Evolutionary conservation across 2,329 filamentous ascomycete genomes (phyloP).

Genomic region (Aspergillus cejpii): DNA sequence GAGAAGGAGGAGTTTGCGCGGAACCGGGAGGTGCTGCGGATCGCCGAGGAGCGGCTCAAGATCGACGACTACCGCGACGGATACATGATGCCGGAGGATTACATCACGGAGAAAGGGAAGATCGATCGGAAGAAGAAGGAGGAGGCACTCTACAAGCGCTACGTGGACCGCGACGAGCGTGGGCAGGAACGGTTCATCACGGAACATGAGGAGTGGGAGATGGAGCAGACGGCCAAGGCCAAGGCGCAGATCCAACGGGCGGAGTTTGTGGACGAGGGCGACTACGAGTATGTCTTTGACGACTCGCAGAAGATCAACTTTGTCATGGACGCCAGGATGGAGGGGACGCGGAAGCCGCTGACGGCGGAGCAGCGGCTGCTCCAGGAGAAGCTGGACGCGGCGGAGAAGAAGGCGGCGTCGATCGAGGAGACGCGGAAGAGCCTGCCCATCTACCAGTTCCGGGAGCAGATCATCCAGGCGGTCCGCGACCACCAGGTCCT

Average conservation of each 20-base stretch:
- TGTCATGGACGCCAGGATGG: conserved; percentile 64
- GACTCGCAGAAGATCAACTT: conserved; percentile 82
- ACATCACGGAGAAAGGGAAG: conserved; percentile 88
- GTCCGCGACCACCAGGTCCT: conserved; percentile 79
- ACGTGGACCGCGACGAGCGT: conserved; percentile 78
- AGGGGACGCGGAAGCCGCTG: conserved; percentile 63
- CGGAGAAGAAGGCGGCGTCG: conserved; percentile 76
- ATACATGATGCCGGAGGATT: conserved; percentile 89
- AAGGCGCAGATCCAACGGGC: conserved; percentile 73
- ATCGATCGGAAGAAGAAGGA: conserved; percentile 81
- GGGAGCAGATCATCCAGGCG: conserved; percentile 78
- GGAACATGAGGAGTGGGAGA: conserved; percentile 93
- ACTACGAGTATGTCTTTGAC: conserved; percentile 92
- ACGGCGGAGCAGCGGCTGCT: conserved; percentile 73
- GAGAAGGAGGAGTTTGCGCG: conserved; percentile 85
- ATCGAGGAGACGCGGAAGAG: conserved; percentile 90
- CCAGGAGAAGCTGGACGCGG: conserved; percentile 75
- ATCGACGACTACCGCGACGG: conserved; percentile 92
- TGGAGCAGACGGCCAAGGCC: conserved; percentile 78
- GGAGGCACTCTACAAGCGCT: conserved; percentile 81
- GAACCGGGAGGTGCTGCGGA: conserved; percentile 71
- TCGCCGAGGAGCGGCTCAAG: conserved; percentile 75
- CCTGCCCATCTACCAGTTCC: conserved; percentile 81
- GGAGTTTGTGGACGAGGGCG: conserved; percentile 68
- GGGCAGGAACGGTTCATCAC: conserved; percentile 86